Evolutionary conservation across 495 filamentous ascomycete genomes (phyloP).

Genomic region (Xylaria palmicola): DNA sequence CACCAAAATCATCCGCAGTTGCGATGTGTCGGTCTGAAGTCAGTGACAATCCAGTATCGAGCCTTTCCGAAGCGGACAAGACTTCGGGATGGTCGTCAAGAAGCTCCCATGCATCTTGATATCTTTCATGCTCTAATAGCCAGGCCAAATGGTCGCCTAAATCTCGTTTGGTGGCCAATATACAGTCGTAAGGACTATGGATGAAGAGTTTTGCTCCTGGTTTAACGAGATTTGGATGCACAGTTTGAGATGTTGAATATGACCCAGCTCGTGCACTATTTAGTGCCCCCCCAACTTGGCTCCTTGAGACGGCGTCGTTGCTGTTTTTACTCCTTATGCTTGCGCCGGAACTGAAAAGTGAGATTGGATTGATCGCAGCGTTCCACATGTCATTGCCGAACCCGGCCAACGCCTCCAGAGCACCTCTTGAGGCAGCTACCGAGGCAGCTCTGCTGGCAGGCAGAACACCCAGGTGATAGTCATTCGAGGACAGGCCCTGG

Average conservation of each 20-base stretch:
- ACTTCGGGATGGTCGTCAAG: slow-evolving; percentile 82
- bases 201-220: slow-evolving; percentile 91
- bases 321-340: slow-evolving; percentile 76
- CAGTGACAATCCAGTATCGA: slow-evolving; percentile 34
- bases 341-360: slow-evolving; percentile 82
- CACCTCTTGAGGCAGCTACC: slow-evolving; percentile 61
- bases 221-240: slow-evolving; percentile 50
- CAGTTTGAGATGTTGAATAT: slow-evolving; percentile 19
- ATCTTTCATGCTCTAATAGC: slow-evolving; percentile 75
- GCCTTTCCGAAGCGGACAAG: slow-evolving; percentile 40
- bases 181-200: slow-evolving; percentile 92
- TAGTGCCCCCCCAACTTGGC: slow-evolving; percentile 24
- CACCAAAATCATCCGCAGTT: slow-evolving; percentile 72
- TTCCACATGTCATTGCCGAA: slow-evolving; percentile 68
- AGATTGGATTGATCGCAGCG: slow-evolving; percentile 76
- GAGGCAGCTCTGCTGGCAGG: slow-evolving; percentile 66
- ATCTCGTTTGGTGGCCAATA: slow-evolving; percentile 82
- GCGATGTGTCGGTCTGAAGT: slow-evolving; percentile 50
- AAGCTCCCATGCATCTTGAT: slow-evolving; percentile 83
- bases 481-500: slow-evolving; percentile 79
- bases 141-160: slow-evolving; percentile 79
- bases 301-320: slow-evolving; percentile 40
- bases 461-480: slow-evolving; percentile 86
- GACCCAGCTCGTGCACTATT: slow-evolving; percentile 28
- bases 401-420: slow-evolving; percentile 63